A percentile compares a stretch with the other conserved stretches of the same genome.
Conservation (phyloP, 345 rosid genomes). For the Populus nigra region DNA sequence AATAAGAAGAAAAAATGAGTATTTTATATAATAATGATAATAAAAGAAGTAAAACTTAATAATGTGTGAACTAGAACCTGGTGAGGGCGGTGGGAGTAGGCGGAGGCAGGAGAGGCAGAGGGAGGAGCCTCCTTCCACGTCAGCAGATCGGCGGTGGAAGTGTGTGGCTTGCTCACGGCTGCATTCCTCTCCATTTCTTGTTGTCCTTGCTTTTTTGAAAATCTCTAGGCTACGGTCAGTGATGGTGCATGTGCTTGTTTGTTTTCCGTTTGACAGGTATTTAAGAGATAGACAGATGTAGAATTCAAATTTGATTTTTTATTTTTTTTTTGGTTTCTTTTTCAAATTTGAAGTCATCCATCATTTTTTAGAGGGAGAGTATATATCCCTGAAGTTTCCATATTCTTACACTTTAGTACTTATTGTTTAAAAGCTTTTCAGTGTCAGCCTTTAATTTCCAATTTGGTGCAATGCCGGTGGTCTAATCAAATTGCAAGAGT, state of each 20-base stretch:
- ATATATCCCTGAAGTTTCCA: neutral
- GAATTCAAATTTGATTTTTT: too few species aligned
- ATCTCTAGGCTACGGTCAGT: neutral
- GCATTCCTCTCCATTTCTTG: constrained; percentile 62
- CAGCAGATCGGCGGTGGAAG: constrained; percentile 84
- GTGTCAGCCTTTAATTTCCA: neutral
- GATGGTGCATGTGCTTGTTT: neutral
- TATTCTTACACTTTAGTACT: neutral
- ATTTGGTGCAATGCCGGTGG: neutral
- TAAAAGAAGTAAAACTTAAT: neutral
- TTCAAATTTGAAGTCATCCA: neutral
- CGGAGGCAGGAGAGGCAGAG: constrained; percentile 39
- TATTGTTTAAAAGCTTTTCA: neutral
- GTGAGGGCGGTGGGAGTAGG: constrained; percentile 62
- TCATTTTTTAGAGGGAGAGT: neutral
- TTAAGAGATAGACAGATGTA: neutral
- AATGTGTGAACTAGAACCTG: constrained; percentile 39
- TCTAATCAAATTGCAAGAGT: neutral
- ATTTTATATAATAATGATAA: neutral
- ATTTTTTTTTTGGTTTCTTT: neutral
- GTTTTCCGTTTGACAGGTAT: neutral
- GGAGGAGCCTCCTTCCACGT: constrained; percentile 71
- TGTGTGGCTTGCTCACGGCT: constrained; percentile 79
- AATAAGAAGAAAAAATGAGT: neutral
- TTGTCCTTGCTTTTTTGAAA: neutral